phyloP scores from a whole-genome alignment of 306 rosid species.

The Neltuma alba region DNA sequence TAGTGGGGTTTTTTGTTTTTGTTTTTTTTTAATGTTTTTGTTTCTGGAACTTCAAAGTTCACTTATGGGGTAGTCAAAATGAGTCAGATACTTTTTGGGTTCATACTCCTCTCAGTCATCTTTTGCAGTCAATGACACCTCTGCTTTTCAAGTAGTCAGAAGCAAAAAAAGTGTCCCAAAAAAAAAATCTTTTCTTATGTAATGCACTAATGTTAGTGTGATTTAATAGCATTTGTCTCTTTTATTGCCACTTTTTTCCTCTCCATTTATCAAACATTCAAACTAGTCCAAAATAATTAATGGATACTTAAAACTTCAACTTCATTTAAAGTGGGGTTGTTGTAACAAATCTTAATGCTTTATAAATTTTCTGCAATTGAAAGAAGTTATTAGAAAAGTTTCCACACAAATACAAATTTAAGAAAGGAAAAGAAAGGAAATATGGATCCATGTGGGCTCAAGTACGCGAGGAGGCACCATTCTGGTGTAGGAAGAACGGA shows the following conservation, averaged over 20 bases:
- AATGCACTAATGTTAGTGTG: background rate
- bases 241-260: background rate
- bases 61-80: background rate
- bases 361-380: too few species aligned
- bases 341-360: too few species aligned
- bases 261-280: background rate
- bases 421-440: too few species aligned
- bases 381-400: too few species aligned
- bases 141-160: background rate
- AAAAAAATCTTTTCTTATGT: too few species aligned
- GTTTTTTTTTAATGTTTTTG: background rate
- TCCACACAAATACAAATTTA: too few species aligned
- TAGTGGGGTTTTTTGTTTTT: background rate
- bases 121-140: slow-evolving; percentile 26
- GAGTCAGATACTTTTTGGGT: slow-evolving; percentile 35
- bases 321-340: too few species aligned
- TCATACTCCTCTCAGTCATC: slow-evolving; percentile 23
- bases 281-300: too few species aligned
- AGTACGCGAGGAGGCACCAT: slow-evolving; percentile 40
- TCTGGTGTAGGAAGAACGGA: background rate
- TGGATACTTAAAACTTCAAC: too few species aligned
- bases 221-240: background rate
- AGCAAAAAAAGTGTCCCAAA: too few species aligned
- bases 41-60: slow-evolving; percentile 20
- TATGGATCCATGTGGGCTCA: too few species aligned